Percentiles rank a stretch among this genome's conserved stretches.
phyloP scores from a whole-genome alignment of 306 rosid genomes.

The Cicer cuneatum region DNA sequence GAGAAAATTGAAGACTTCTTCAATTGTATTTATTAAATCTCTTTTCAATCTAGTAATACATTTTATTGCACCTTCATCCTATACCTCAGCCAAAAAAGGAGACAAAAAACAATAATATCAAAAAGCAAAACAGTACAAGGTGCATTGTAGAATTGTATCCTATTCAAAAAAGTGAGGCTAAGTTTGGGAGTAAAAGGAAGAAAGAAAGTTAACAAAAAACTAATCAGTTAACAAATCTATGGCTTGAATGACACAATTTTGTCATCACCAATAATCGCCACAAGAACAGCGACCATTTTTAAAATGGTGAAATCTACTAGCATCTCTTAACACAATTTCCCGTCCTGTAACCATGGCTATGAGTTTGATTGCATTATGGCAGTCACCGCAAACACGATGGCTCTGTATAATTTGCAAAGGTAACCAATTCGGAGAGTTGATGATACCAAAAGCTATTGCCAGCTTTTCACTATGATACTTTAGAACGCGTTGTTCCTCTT shows the following conservation, averaged over 20 bases:
- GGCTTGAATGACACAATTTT: constrained; percentile 28
- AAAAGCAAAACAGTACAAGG: constrained; percentile 13
- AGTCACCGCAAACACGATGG: constrained; percentile 75
- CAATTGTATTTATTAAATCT: constrained; percentile 1
- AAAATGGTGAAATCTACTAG: constrained; percentile 89
- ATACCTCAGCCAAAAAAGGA: neutral
- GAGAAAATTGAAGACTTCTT: neutral
- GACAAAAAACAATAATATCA: constrained; percentile 4
- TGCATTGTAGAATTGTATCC: constrained; percentile 23
- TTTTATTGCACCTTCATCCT: neutral
- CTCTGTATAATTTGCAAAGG: constrained; percentile 78
- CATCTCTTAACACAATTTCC: constrained; percentile 79
- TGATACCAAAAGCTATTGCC: constrained; percentile 81
- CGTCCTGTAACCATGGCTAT: constrained; percentile 70
- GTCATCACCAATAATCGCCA: constrained; percentile 83
- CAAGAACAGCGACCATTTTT: constrained; percentile 85
- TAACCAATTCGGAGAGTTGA: constrained; percentile 62
- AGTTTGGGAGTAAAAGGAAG: constrained; percentile 5
- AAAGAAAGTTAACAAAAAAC: constrained; percentile 12
- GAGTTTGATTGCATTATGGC: constrained; percentile 79
- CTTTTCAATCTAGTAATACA: neutral
- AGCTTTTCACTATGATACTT: constrained; percentile 81
- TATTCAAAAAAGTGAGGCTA: constrained; percentile 20
- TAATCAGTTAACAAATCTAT: neutral
- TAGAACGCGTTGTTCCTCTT: constrained; percentile 58